Evolutionary conservation across 192 early-diverging fungal species (phyloP).

Genomic region (Radiomyces spectabilis): DNA sequence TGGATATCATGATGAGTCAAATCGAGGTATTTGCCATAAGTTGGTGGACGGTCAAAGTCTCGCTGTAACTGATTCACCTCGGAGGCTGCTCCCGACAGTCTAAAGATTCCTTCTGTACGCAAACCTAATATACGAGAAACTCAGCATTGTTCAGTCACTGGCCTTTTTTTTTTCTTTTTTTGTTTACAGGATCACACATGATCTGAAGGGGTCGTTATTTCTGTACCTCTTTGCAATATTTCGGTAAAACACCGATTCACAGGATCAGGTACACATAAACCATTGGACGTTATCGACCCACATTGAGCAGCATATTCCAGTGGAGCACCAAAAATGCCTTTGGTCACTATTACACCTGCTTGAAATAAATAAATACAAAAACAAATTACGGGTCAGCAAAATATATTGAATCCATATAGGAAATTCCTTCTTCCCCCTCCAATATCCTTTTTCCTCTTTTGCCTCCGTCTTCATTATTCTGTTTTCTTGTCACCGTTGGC

Average conservation of each 20-base stretch:
- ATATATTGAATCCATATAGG: no score
- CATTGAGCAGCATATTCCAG: constrained; percentile 17
- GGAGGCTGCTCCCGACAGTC: constrained; percentile 26
- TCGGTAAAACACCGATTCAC: constrained; percentile 23
- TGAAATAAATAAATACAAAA: no score
- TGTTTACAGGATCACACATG: no score
- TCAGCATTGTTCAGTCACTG: constrained; percentile 4
- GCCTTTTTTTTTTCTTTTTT: background rate
- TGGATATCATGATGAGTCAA: constrained; percentile 22
- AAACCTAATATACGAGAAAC: constrained; percentile 8
- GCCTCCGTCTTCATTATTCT: no score
- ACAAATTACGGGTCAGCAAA: no score
- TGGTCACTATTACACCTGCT: no score
- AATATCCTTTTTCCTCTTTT: no score
- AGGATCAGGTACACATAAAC: constrained; percentile 15
- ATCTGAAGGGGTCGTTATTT: no score
- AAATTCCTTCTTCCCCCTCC: no score
- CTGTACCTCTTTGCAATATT: constrained; percentile 18
- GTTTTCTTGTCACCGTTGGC: no score
- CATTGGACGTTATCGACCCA: constrained; percentile 7
- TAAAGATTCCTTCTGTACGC: constrained; percentile 21
- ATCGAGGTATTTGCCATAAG: constrained; percentile 16
- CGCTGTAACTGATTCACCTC: constrained; percentile 16
- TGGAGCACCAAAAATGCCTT: constrained; percentile 24
- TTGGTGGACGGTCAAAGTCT: constrained; percentile 16